phyloP scores from a whole-genome alignment of 106 monocot species.

The Dioscorea alata region DNA sequence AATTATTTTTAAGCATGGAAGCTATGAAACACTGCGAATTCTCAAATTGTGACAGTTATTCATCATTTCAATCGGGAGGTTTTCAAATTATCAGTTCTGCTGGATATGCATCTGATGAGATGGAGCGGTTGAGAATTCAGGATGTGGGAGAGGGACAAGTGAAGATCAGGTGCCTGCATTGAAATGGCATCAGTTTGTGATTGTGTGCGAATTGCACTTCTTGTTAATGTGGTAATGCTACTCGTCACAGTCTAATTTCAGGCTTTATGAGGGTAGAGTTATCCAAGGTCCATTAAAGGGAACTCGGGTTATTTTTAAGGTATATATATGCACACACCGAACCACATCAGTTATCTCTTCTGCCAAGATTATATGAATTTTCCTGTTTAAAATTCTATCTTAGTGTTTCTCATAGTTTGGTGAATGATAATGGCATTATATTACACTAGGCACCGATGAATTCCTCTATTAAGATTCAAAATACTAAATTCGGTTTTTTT shows the following conservation, averaged over 20 bases:
- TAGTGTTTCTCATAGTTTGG: too few species aligned
- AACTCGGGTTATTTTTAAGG: conserved; percentile 72
- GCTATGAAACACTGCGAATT: neutral
- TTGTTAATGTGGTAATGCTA: conserved; percentile 25
- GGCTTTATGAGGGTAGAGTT: conserved; percentile 94
- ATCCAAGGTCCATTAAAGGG: conserved; percentile 64
- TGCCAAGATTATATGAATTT: too few species aligned
- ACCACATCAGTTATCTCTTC: too few species aligned
- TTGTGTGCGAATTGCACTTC: conserved; percentile 2
- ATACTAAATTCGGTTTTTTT: too few species aligned
- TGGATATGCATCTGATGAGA: conserved; percentile 61
- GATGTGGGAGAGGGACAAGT: conserved; percentile 95
- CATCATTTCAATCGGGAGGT: conserved; percentile 67
- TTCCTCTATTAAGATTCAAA: too few species aligned
- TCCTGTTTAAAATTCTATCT: too few species aligned
- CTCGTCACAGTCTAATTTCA: conserved; percentile 53
- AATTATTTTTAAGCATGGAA: neutral
- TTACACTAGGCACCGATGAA: too few species aligned
- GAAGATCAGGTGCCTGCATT: conserved; percentile 73
- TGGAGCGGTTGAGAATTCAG: conserved; percentile 66
- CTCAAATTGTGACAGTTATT: conserved; percentile 46
- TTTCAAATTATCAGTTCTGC: conserved; percentile 20
- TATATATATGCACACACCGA: conserved; percentile 12
- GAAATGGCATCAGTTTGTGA: neutral
- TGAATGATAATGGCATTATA: too few species aligned